phyloP scores from a whole-genome alignment of 768 basidiomycete species.

The Russula earlei region DNA sequence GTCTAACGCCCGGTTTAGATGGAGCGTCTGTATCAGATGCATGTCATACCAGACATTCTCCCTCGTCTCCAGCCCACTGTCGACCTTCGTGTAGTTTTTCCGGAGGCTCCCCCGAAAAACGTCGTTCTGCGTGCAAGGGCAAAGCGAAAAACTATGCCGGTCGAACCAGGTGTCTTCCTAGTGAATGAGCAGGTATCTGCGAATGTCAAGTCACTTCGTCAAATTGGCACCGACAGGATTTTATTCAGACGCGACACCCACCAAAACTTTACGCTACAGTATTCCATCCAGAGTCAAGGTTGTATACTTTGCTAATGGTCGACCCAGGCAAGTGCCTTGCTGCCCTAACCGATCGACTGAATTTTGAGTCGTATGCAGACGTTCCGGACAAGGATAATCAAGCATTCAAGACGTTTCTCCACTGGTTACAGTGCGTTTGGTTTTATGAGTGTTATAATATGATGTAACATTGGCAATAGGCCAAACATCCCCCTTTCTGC shows the following conservation, averaged over 20 bases:
- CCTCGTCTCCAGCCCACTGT: conserved; percentile 60
- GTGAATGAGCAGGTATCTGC: conserved; percentile 55
- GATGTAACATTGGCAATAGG: conserved; percentile 34
- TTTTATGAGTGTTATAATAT: conserved; percentile 14
- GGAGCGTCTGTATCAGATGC: conserved; percentile 89
- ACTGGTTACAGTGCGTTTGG: conserved; percentile 66
- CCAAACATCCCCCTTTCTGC: conserved; percentile 77
- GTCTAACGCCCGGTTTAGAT: conserved; percentile 42
- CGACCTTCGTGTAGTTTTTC: conserved; percentile 61
- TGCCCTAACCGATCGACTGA: neutral
- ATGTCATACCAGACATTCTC: conserved; percentile 81
- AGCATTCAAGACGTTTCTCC: conserved; percentile 64
- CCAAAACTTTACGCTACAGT: conserved; percentile 64
- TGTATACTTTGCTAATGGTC: conserved; percentile 84
- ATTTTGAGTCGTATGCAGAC: conserved; percentile 36
- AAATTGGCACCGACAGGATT: neutral
- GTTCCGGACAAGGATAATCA: conserved; percentile 64
- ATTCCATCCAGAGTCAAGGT: conserved; percentile 69
- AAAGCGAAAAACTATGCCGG: conserved; percentile 29
- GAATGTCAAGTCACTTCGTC: neutral
- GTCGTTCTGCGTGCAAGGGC: conserved; percentile 23
- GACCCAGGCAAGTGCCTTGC: conserved; percentile 55
- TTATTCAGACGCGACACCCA: conserved; percentile 47
- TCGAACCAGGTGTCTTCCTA: conserved; percentile 66
- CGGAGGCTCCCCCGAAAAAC: conserved; percentile 27